Evolutionary conservation across 148 eudicot species (phyloP).

Genomic region (Agrostemma githago): DNA sequence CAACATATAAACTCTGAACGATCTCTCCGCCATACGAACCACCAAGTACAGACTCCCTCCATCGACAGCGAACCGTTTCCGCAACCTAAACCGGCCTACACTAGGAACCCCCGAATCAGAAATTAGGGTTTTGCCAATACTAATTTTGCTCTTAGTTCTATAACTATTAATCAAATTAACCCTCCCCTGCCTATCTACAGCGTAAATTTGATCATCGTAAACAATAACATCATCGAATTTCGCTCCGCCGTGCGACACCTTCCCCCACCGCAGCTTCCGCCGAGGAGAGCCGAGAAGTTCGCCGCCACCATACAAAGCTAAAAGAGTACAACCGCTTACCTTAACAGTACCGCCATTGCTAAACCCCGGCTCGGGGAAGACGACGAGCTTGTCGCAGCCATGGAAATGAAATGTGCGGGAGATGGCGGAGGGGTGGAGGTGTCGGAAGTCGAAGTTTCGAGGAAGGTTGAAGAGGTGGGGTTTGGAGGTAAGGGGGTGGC

Average conservation of each 20-base stretch:
- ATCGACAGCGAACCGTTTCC: conserved; percentile 4
- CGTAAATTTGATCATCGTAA: background rate
- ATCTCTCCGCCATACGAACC: background rate
- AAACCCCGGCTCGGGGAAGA: background rate
- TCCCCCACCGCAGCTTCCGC: background rate
- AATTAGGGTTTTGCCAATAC: background rate
- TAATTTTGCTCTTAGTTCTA: background rate
- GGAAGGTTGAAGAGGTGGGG: background rate
- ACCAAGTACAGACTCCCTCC: background rate
- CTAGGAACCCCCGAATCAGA: background rate
- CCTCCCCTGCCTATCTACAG: background rate
- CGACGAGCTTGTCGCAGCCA: background rate
- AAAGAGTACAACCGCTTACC: background rate
- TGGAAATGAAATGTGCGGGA: background rate
- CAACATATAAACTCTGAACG: background rate
- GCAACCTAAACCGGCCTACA: background rate
- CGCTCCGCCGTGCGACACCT: background rate
- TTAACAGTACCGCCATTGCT: too few relatives aligned
- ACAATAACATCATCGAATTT: background rate
- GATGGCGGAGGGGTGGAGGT: background rate
- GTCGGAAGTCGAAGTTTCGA: background rate
- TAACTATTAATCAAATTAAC: background rate
- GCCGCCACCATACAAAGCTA: conserved; percentile 4
- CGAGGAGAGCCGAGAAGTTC: background rate
- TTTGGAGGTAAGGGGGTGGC: conserved; percentile 5